These are phyloP conservation scores for Amphibolis antarctica DNA, from an alignment of 106 monocot genomes.

Conservation along the genomic window DNA sequence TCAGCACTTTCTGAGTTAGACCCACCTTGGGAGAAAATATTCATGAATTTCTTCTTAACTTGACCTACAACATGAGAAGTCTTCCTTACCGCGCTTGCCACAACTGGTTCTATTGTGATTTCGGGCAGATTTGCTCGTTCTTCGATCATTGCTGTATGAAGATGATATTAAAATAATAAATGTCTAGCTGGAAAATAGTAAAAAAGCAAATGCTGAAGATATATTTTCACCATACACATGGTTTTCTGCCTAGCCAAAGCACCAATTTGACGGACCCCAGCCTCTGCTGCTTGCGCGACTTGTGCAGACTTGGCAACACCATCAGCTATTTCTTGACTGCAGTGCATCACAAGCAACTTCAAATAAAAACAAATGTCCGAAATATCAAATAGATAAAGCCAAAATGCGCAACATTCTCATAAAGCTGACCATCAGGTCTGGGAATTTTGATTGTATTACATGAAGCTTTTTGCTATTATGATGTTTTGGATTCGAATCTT, in stretches of 20 bases:
- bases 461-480: no score
- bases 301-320: conserved; percentile 76
- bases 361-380: neutral
- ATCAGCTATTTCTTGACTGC: conserved; percentile 75
- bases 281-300: conserved; percentile 72
- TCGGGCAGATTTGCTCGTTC: conserved; percentile 69
- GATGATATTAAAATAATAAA: neutral
- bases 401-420: no score
- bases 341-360: neutral
- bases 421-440: no score
- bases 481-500: no score
- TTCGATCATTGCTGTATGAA: conserved; percentile 69
- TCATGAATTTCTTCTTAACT: conserved; percentile 43
- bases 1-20: conserved; percentile 4
- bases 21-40: conserved; percentile 33
- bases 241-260: conserved; percentile 48
- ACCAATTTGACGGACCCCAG: conserved; percentile 75
- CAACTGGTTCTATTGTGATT: conserved; percentile 50
- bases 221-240: conserved; percentile 37
- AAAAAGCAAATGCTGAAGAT: neutral
- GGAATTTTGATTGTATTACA: no score
- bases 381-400: neutral
- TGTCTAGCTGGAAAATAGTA: neutral
- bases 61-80: conserved; percentile 48
- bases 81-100: conserved; percentile 59